Conservation (phyloP, 176 grass and related monocot species). For the Secale cereale region DNA sequence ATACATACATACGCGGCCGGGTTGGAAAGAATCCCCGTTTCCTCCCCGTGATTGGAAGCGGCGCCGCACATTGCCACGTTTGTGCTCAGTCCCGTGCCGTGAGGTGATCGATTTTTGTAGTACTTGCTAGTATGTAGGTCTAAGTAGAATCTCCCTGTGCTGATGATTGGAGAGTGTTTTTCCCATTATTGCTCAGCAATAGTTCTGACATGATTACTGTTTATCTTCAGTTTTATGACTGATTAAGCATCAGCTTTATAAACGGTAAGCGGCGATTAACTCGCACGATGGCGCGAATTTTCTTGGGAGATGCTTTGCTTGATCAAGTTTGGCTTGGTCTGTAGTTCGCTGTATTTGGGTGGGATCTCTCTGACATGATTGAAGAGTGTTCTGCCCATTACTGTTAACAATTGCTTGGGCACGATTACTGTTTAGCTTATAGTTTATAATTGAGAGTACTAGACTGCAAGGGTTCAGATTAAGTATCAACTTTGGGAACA, state of each 20-base stretch:
- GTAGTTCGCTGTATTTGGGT: not conserved
- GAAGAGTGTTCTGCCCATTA: not conserved
- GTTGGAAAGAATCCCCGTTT: not conserved
- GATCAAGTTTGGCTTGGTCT: not conserved
- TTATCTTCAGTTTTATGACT: not conserved
- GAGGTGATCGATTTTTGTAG: not conserved
- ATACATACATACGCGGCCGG: not conserved
- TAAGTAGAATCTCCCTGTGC: not conserved
- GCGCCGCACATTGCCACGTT: not conserved
- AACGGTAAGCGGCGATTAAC: not conserved
- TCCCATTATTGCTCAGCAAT: not conserved
- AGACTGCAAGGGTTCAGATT: not conserved
- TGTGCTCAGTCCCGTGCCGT: not conserved
- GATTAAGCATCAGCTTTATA: not conserved
- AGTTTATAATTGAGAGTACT: not conserved
- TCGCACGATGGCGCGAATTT: not conserved
- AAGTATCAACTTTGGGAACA: not conserved
- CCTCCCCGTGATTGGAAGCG: not conserved
- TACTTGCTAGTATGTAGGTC: not conserved
- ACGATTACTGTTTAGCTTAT: not conserved
- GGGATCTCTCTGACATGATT: not conserved
- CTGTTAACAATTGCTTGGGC: not conserved
- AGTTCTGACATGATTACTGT: not conserved
- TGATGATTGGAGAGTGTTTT: not conserved
- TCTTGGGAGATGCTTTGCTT: not conserved